These are phyloP conservation scores for Moringa oleifera DNA, from an alignment of 345 rosid species.

Conservation along the genomic window DNA sequence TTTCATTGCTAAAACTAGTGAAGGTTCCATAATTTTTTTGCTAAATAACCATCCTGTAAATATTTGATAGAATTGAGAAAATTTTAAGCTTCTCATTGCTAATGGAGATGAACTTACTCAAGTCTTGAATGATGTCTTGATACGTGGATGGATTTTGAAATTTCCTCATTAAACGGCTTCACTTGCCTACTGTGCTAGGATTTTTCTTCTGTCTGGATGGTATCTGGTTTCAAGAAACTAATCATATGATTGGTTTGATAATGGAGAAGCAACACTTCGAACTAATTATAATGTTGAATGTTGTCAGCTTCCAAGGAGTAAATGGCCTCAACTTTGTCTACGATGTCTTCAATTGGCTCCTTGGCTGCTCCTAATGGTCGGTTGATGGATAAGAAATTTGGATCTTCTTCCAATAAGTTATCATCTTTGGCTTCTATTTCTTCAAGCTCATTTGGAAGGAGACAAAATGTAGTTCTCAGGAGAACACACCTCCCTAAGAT, in stretches of 20 bases:
- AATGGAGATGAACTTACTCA: neutral
- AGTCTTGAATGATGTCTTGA: neutral
- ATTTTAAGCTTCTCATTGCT: too few relatives aligned
- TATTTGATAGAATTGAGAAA: too few relatives aligned
- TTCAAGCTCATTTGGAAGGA: constrained; percentile 47
- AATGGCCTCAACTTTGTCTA: constrained; percentile 78
- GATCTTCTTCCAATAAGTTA: constrained; percentile 43
- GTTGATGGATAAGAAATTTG: constrained; percentile 50
- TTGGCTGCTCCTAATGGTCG: constrained; percentile 55
- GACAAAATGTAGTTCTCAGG: constrained; percentile 41
- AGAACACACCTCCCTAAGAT: constrained; percentile 48
- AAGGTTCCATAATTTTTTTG: neutral
- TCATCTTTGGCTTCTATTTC: constrained; percentile 60
- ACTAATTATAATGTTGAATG: constrained; percentile 3
- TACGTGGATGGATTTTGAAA: too few relatives aligned
- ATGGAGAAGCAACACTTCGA: too few relatives aligned
- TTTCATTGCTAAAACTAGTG: neutral
- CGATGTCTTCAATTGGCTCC: constrained; percentile 67
- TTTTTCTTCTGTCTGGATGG: neutral
- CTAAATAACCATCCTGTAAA: neutral
- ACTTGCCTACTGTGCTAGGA: neutral
- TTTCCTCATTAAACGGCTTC: neutral
- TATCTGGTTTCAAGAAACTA: neutral
- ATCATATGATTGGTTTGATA: too few relatives aligned
- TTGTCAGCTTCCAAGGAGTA: constrained; percentile 18